These are phyloP conservation scores for Pelargonium australe DNA, from an alignment of 441 rosid genomes.

Conservation along the genomic window DNA sequence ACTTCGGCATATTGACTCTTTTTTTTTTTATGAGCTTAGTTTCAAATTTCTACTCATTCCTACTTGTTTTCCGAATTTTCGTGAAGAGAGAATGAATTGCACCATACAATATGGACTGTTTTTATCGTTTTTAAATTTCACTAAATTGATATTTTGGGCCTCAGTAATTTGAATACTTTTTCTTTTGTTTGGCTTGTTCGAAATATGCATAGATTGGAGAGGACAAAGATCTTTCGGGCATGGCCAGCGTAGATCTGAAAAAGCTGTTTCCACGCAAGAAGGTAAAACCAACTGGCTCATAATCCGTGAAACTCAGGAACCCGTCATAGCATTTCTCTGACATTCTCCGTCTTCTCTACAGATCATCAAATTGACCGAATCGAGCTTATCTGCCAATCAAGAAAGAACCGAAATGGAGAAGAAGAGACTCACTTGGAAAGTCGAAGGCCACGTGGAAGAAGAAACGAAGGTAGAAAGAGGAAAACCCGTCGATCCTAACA, in stretches of 20 bases:
- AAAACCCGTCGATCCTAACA: conserved; percentile 42
- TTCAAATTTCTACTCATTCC: too few species aligned
- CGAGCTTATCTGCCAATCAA: conserved; percentile 82
- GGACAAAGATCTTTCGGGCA: conserved; percentile 22
- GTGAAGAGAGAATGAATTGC: too few species aligned
- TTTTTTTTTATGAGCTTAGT: too few species aligned
- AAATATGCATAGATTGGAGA: conserved; percentile 22
- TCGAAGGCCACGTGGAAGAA: conserved; percentile 33
- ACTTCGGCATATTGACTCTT: too few species aligned
- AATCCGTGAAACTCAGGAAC: neutral
- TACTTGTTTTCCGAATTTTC: too few species aligned
- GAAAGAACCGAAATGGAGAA: conserved; percentile 74
- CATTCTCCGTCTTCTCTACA: conserved; percentile 25
- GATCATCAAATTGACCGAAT: conserved; percentile 58
- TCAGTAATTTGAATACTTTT: neutral
- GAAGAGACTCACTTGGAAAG: conserved; percentile 74
- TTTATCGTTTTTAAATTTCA: too few species aligned
- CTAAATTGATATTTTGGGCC: too few species aligned
- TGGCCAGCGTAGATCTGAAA: conserved; percentile 21
- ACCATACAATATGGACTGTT: too few species aligned
- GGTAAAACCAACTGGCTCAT: conserved; percentile 27
- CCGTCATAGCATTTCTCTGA: neutral
- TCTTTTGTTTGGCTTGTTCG: conserved; percentile 6
- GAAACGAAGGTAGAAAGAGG: conserved; percentile 45
- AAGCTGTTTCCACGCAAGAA: conserved; percentile 24